Conservation (phyloP, 768 basidiomycete genomes). For the Pholiota microspora region DNA sequence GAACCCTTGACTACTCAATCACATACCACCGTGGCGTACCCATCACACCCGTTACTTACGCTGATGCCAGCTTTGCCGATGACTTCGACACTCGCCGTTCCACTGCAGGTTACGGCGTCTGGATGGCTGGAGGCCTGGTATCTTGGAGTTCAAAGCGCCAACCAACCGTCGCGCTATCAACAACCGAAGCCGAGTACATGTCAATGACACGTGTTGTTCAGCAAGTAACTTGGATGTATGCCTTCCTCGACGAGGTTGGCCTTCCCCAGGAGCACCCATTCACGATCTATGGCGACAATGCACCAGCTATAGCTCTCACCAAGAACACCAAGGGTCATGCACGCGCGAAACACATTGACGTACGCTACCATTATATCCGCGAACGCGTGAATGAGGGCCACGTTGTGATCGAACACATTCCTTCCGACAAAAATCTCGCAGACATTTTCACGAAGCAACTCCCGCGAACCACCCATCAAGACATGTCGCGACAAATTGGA, state of each 20-base stretch:
- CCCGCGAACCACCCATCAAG: slow-evolving; percentile 5
- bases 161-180: slow-evolving; percentile 15
- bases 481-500: slow-evolving; percentile 8
- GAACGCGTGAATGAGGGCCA: too few species aligned
- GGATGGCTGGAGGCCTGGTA: slow-evolving; percentile 15
- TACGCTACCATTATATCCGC: too few species aligned
- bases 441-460: too few species aligned
- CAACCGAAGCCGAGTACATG: slow-evolving; percentile 39
- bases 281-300: slow-evolving; percentile 24
- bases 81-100: slow-evolving; percentile 24
- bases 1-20: too few species aligned
- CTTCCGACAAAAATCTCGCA: slow-evolving; percentile 28
- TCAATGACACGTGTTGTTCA: slow-evolving; percentile 18
- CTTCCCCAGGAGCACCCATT: slow-evolving; percentile 1
- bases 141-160: background rate
- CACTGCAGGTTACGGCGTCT: slow-evolving; percentile 5
- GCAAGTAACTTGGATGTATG: background rate
- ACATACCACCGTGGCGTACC: too few species aligned
- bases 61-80: slow-evolving; percentile 14
- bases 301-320: slow-evolving; percentile 23
- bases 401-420: slow-evolving; percentile 23
- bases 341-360: too few species aligned
- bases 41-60: background rate
- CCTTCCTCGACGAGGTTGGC: slow-evolving; percentile 18
- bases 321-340: too few species aligned